phyloP scores from a whole-genome alignment of 306 rosid species.

The Cicer arietinum region DNA sequence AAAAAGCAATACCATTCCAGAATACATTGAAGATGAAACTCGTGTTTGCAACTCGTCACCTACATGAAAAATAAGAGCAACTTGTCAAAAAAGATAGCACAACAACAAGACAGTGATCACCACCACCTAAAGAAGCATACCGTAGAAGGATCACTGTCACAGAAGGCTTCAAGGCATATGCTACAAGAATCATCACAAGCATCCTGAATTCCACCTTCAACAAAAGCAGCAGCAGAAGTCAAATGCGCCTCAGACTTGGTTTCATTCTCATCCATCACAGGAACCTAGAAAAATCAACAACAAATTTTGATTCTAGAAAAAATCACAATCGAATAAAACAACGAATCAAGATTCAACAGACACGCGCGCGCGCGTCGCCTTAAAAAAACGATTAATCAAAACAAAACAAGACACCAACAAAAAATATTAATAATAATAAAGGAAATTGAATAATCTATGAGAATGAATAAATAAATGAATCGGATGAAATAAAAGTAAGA shows the following conservation, averaged over 20 bases:
- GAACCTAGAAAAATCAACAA: constrained; percentile 49
- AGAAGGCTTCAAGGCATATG: constrained; percentile 87
- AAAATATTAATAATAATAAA: background rate
- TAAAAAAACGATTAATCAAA: background rate
- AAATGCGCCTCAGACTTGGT: constrained; percentile 71
- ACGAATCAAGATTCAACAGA: background rate
- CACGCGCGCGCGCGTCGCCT: background rate
- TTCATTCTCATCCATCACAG: constrained; percentile 59
- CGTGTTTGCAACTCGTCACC: constrained; percentile 93
- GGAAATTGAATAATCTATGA: background rate
- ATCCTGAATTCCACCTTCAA: constrained; percentile 97
- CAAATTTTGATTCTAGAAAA: background rate
- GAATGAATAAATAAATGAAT: background rate
- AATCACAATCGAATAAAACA: constrained; percentile 2
- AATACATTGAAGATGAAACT: constrained; percentile 95
- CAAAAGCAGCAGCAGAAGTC: constrained; percentile 95
- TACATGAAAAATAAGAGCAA: constrained; percentile 44
- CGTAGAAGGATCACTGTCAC: constrained; percentile 90
- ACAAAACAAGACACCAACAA: background rate
- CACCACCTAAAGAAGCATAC: constrained; percentile 44
- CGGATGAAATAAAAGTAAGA: constrained; percentile 34
- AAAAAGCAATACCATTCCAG: constrained; percentile 79
- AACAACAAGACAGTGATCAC: constrained; percentile 15
- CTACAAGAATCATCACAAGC: constrained; percentile 97
- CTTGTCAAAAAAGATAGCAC: constrained; percentile 27